These are phyloP conservation scores for Alternaria triticimaculans DNA, from an alignment of 2,329 filamentous ascomycete species.

Conservation along the genomic window DNA sequence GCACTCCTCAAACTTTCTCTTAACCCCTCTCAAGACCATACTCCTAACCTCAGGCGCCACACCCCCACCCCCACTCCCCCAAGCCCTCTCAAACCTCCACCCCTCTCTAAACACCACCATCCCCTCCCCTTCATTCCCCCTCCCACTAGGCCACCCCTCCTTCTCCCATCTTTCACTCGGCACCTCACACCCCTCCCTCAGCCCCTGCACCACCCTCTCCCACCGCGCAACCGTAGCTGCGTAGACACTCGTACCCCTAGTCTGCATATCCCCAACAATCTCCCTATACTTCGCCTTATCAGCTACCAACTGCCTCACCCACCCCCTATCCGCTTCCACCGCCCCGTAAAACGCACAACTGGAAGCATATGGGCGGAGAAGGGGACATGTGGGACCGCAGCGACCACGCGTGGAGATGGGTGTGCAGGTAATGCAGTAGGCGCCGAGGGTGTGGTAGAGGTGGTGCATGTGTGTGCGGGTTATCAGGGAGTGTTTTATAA, in stretches of 20 bases:
- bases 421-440: not conserved
- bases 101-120: not conserved
- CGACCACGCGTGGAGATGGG: not conserved
- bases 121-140: not conserved
- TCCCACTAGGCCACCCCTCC: not conserved
- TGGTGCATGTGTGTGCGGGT: not conserved
- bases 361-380: not conserved
- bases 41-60: not conserved
- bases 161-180: not conserved
- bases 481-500: not conserved
- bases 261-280: not conserved
- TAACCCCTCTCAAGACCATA: not conserved
- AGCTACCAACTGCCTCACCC: not conserved
- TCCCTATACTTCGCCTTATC: not conserved
- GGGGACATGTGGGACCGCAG: conserved; percentile 1
- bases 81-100: conserved; percentile 4
- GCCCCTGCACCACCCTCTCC: not conserved
- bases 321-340: not conserved
- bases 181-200: not conserved
- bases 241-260: not conserved
- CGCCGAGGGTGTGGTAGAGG: not conserved
- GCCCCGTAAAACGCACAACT: not conserved
- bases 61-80: not conserved
- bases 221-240: not conserved
- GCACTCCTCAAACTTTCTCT: not conserved